Base-by-base conservation (phyloP, 352 stramenopile genomes). In the Peronospora belbahrii region DNA sequence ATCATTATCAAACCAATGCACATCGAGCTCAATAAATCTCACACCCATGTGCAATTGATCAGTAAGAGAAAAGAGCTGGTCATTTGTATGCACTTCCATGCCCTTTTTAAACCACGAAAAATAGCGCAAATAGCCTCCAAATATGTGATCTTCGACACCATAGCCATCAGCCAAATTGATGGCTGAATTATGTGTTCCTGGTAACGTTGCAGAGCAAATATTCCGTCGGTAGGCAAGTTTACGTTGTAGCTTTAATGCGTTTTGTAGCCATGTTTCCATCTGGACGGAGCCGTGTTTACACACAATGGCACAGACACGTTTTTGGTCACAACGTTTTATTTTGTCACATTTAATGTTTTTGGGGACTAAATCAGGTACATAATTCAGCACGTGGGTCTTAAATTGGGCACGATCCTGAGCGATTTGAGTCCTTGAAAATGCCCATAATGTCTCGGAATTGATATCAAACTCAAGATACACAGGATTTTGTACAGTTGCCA, bases 31-130 rank as follows among this genome's bases (percentile, higher is more conserved):
- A 35, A 94, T 60, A 23, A 89, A 83, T 3, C 83, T 68, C 9
- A 70, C 78, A 4, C 82, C 83, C 20, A 94, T 61, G 32, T 80
- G 70, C 33, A 94, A 56, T 57, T 91, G 80, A 36, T 94, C 83
- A 13, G 76, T 83, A 3, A 94, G 37, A 2, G 57, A 85, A 36
- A 91, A 71, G 14, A 85, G 63, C 55, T 88, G 77, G 47, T 87
- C 80, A 42, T 79, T 83, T 0, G 76, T 91, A 33, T 72, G 70
- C 57, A 88, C 64, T 38, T 67, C 79, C 48, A 68, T 74, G 18
- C 63, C 59, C 11, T 60, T 43, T 30, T 85, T 77, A 31, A 60
- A 77, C 43, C 60, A 63, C 49, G 41, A 85, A 60, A 42, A 90
- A 48, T 42, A 94, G 37, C 71, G 65, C 13, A 89, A 48, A 23